A percentile compares a stretch with the other conserved stretches of the same genome.
Conservation (phyloP, 2,329 filamentous ascomycete genomes). For the Hypomyces perniciosus region DNA sequence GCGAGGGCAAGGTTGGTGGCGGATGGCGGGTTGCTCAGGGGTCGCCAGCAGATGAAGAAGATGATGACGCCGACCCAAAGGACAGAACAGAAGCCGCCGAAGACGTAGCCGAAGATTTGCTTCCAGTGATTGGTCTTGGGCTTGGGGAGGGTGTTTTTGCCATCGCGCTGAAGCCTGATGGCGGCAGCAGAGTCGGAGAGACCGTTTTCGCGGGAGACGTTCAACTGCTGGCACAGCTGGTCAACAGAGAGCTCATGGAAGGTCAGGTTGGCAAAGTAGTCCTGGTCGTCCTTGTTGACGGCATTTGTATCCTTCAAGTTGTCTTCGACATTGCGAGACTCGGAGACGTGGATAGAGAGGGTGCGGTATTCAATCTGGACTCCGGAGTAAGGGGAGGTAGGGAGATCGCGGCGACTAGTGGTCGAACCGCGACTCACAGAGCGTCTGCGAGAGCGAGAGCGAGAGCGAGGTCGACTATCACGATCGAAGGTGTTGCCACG, state of each 20-base stretch:
- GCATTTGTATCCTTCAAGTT: conserved; percentile 17
- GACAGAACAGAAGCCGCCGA: conserved; percentile 43
- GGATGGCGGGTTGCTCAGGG: conserved; percentile 39
- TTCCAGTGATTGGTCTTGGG: conserved; percentile 38
- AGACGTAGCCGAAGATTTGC: conserved; percentile 37
- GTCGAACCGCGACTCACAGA: conserved; percentile 18
- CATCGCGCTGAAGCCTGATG: conserved; percentile 33
- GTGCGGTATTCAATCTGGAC: conserved; percentile 37
- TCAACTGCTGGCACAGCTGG: conserved; percentile 34
- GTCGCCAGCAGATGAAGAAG: conserved; percentile 43
- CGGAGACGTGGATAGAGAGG: conserved; percentile 34
- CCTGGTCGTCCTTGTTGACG: conserved; percentile 30
- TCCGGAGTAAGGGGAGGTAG: conserved; percentile 29
- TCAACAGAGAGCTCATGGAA: conserved; percentile 31
- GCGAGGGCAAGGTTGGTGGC: conserved; percentile 39
- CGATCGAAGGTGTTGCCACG: conserved; percentile 14
- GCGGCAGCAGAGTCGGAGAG: conserved; percentile 30
- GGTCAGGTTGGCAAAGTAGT: conserved; percentile 38
- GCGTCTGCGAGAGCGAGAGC: conserved; percentile 18
- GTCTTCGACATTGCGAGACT: conserved; percentile 28
- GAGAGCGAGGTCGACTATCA: conserved; percentile 14
- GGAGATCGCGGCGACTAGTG: conserved; percentile 19
- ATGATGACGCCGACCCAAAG: conserved; percentile 42
- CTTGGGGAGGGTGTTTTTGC: conserved; percentile 35
- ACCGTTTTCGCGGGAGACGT: conserved; percentile 29